phyloP scores from a whole-genome alignment of 2,329 filamentous ascomycete genomes.

The Penicillium janthinellum region DNA sequence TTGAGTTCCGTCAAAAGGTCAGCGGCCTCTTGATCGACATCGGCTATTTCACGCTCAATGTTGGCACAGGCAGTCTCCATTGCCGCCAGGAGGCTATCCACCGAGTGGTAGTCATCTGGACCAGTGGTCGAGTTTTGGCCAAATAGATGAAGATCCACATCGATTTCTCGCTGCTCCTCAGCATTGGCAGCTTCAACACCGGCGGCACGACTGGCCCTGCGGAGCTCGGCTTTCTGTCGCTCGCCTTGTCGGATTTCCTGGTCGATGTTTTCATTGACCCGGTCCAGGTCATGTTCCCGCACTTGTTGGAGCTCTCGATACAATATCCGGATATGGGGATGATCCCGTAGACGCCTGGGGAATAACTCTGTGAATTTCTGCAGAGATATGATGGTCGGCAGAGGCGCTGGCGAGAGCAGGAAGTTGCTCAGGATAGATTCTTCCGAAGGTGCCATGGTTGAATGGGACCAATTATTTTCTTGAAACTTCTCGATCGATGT shows the following conservation, averaged over 20 bases:
- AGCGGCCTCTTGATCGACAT: constrained; percentile 66
- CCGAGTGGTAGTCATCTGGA: constrained; percentile 58
- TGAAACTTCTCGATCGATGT: neutral
- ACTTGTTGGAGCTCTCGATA: constrained; percentile 80
- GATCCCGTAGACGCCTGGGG: constrained; percentile 65
- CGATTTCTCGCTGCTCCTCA: constrained; percentile 42
- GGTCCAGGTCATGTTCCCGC: constrained; percentile 68
- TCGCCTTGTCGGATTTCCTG: constrained; percentile 40
- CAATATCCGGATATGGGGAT: constrained; percentile 67
- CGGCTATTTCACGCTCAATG: constrained; percentile 68
- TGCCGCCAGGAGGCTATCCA: constrained; percentile 66
- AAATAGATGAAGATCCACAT: constrained; percentile 62
- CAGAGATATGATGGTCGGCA: constrained; percentile 73
- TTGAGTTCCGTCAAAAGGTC: constrained; percentile 62
- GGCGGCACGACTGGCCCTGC: constrained; percentile 33
- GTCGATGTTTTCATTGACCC: constrained; percentile 59
- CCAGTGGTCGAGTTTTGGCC: constrained; percentile 46
- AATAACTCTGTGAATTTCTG: constrained; percentile 77
- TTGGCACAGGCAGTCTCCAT: constrained; percentile 67
- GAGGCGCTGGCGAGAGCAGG: constrained; percentile 72
- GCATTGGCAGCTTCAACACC: constrained; percentile 37
- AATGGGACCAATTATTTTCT: neutral
- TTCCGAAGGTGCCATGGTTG: constrained; percentile 71
- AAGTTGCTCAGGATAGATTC: constrained; percentile 74
- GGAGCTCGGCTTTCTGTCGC: constrained; percentile 42